phyloP scores from a whole-genome alignment of 1,284 basidiomycete species.

The Papiliotrema terrestris region DNA sequence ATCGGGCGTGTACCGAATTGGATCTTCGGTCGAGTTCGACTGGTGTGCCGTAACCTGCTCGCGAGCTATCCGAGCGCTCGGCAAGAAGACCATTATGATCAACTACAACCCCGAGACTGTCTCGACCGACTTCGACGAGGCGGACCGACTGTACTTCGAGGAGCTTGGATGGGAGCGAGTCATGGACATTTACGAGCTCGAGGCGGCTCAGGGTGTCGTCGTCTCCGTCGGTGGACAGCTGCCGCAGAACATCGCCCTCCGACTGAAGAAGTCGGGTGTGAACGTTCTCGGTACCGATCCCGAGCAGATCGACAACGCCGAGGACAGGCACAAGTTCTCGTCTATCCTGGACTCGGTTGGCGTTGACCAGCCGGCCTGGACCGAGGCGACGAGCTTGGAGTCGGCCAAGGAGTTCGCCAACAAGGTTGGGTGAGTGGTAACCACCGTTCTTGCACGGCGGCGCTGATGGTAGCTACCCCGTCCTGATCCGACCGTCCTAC shows the following conservation, averaged over 20 bases:
- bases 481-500: slow-evolving; percentile 93
- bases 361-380: slow-evolving; percentile 97
- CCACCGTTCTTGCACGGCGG: slow-evolving; percentile 11
- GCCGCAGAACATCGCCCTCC: slow-evolving; percentile 96
- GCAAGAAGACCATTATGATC: slow-evolving; percentile 96
- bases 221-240: slow-evolving; percentile 96
- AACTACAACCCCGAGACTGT: slow-evolving; percentile 99
- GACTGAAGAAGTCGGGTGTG: slow-evolving; percentile 84
- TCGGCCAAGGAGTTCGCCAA: slow-evolving; percentile 89
- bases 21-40: slow-evolving; percentile 98
- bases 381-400: slow-evolving; percentile 81
- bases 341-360: slow-evolving; percentile 90
- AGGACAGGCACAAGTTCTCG: slow-evolving; percentile 99
- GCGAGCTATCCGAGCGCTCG: slow-evolving; percentile 83
- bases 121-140: slow-evolving; percentile 98
- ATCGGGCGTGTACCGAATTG: slow-evolving; percentile 96
- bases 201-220: slow-evolving; percentile 86
- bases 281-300: slow-evolving; percentile 97
- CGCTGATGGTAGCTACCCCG: slow-evolving; percentile 67
- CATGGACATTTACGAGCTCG: slow-evolving; percentile 99
- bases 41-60: slow-evolving; percentile 99
- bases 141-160: slow-evolving; percentile 97
- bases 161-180: slow-evolving; percentile 96
- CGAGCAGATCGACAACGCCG: slow-evolving; percentile 90
- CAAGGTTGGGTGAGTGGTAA: slow-evolving; percentile 63